Conservation (phyloP, 768 basidiomycete genomes). For the Suillus occidentalis region DNA sequence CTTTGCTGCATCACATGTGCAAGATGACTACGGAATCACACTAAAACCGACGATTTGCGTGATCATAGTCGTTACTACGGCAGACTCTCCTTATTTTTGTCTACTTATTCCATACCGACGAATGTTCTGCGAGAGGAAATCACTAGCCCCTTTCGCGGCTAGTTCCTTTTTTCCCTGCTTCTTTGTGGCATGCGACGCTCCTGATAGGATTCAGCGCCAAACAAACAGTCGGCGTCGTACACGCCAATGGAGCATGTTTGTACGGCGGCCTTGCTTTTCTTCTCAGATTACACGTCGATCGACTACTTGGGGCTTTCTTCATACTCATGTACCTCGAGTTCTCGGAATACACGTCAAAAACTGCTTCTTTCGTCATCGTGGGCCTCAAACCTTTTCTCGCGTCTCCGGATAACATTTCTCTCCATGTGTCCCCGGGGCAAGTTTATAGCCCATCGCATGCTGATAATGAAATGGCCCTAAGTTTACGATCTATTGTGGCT, state of each 20-base stretch:
- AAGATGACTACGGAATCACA: not conserved
- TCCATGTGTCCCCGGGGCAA: not conserved
- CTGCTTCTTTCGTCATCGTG: not conserved
- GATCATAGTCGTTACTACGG: not conserved
- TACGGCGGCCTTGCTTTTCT: constrained; percentile 10
- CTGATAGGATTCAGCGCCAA: not conserved
- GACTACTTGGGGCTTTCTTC: not conserved
- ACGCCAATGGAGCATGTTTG: not conserved
- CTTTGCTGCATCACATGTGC: not conserved
- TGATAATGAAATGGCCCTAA: not conserved
- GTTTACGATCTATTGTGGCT: not conserved
- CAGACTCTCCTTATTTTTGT: not conserved
- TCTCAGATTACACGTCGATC: constrained; percentile 7
- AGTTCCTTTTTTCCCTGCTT: not conserved
- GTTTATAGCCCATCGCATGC: not conserved
- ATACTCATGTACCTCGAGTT: not conserved
- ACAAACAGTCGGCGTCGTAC: not conserved
- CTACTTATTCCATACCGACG: not conserved
- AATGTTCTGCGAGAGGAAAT: not conserved
- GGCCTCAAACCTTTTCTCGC: not conserved
- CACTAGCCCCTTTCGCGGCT: not conserved
- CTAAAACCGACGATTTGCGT: not conserved
- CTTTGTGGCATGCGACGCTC: not conserved
- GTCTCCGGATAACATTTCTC: not conserved
- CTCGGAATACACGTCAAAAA: constrained; percentile 2